Percentiles rank a stretch among this genome's conserved stretches.
Evolutionary conservation across 1,139 yeast species (phyloP).

Genomic region (Lodderomyces elongisporus): DNA sequence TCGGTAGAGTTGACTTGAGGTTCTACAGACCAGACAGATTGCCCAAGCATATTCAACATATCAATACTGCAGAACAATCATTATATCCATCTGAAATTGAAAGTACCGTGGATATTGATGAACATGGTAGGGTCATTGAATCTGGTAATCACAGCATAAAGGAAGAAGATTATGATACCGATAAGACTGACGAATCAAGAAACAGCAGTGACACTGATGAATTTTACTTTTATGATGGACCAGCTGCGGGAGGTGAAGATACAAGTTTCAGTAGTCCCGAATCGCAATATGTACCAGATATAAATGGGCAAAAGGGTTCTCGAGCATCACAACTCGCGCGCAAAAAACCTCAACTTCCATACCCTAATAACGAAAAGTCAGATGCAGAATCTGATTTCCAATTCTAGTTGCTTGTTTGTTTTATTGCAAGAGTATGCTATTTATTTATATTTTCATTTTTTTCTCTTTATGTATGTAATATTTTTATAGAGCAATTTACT

Average conservation of each 20-base stretch:
- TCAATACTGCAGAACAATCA: conserved; percentile 42
- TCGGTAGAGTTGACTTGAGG: conserved; percentile 66
- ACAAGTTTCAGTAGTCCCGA: too few species aligned
- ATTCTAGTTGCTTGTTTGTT: too few species aligned
- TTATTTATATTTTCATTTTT: too few species aligned
- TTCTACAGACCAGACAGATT: conserved; percentile 71
- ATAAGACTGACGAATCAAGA: not conserved
- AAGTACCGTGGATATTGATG: conserved; percentile 4
- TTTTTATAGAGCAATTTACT: too few species aligned
- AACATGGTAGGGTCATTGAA: conserved; percentile 1
- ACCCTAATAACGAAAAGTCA: conserved; percentile 9
- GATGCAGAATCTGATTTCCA: conserved; percentile 12
- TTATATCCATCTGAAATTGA: conserved; percentile 11
- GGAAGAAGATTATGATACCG: conserved; percentile 1
- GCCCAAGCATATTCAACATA: conserved; percentile 34
- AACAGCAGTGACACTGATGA: not conserved
- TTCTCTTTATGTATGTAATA: too few species aligned
- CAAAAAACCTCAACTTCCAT: conserved; percentile 6
- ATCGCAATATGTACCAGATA: not conserved
- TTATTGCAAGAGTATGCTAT: too few species aligned
- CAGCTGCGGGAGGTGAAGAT: conserved; percentile 6
- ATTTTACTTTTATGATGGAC: conserved; percentile 2
- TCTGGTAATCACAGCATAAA: conserved; percentile 2
- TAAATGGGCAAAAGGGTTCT: not conserved
- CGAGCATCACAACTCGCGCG: not conserved